Percentiles rank a stretch among this genome's conserved stretches.
Evolutionary conservation across 148 eudicot species (phyloP).

Genomic region (Diospyros lotus): DNA sequence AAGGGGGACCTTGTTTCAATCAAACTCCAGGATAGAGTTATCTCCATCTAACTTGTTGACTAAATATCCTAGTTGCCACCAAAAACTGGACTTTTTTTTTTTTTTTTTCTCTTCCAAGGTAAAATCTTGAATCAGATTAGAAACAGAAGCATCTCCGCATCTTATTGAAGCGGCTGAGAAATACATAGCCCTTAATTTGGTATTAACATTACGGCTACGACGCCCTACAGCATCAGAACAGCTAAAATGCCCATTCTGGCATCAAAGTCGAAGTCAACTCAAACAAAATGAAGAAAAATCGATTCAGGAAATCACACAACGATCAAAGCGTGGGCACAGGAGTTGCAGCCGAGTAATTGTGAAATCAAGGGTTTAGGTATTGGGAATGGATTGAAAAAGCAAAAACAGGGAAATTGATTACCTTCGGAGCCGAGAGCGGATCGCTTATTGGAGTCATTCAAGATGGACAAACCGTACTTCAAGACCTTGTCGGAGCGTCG

Average conservation of each 20-base stretch:
- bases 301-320: not conserved
- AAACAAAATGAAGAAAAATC: not conserved
- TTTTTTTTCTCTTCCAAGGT: no score
- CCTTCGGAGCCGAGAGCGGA: conserved; percentile 80
- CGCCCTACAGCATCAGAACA: not conserved
- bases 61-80: not conserved
- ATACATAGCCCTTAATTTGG: not conserved
- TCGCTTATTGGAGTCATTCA: conserved; percentile 71
- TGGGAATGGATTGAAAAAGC: not conserved
- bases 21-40: not conserved
- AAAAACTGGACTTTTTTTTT: not conserved
- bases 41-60: not conserved
- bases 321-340: not conserved
- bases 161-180: not conserved
- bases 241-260: not conserved
- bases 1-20: not conserved
- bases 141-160: not conserved
- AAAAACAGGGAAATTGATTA: conserved; percentile 8
- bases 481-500: conserved; percentile 76
- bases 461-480: conserved; percentile 62
- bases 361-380: not conserved
- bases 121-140: not conserved
- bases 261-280: not conserved
- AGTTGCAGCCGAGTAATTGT: not conserved
- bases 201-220: not conserved